Evolutionary conservation across 495 filamentous ascomycete species (phyloP).

Genomic region (Chaetomidium leptoderma): DNA sequence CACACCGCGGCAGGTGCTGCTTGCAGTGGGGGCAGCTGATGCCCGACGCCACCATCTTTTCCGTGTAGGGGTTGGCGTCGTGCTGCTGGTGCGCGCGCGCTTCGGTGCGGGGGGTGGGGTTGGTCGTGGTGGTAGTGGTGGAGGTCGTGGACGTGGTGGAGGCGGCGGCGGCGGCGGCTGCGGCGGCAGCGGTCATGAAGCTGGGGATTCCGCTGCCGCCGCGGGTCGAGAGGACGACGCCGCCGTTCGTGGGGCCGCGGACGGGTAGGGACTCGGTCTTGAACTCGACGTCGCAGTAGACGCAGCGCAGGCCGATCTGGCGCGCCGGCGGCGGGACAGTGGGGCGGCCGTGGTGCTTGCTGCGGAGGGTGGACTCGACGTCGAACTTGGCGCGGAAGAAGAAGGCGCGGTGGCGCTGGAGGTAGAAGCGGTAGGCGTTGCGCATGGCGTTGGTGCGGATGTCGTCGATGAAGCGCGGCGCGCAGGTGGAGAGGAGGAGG

Average conservation of each 20-base stretch:
- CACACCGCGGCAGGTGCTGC: constrained; percentile 81
- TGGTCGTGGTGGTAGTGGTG: constrained; percentile 8
- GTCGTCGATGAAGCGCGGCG: constrained; percentile 77
- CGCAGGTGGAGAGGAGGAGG: constrained; percentile 73
- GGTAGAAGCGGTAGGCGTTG: constrained; percentile 71
- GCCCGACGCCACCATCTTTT: constrained; percentile 47
- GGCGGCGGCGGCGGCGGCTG: not conserved
- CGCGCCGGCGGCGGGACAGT: constrained; percentile 61
- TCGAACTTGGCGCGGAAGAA: constrained; percentile 60
- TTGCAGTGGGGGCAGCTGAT: constrained; percentile 80
- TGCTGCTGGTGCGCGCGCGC: constrained; percentile 13
- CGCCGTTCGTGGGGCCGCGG: not conserved
- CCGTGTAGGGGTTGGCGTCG: constrained; percentile 39
- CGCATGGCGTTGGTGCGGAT: constrained; percentile 74
- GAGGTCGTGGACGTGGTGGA: not conserved
- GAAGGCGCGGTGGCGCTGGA: constrained; percentile 60
- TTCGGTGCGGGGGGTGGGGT: constrained; percentile 12
- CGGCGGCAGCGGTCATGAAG: not conserved
- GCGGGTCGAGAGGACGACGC: not conserved
- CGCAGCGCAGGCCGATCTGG: constrained; percentile 78
- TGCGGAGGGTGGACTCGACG: constrained; percentile 53
- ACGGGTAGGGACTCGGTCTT: constrained; percentile 7
- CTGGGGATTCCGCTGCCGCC: constrained; percentile 15
- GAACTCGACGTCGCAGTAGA: constrained; percentile 65
- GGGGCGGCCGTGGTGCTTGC: constrained; percentile 58